Conservation (phyloP, 139 green algal species). For the Volvox reticuliferus region DNA sequence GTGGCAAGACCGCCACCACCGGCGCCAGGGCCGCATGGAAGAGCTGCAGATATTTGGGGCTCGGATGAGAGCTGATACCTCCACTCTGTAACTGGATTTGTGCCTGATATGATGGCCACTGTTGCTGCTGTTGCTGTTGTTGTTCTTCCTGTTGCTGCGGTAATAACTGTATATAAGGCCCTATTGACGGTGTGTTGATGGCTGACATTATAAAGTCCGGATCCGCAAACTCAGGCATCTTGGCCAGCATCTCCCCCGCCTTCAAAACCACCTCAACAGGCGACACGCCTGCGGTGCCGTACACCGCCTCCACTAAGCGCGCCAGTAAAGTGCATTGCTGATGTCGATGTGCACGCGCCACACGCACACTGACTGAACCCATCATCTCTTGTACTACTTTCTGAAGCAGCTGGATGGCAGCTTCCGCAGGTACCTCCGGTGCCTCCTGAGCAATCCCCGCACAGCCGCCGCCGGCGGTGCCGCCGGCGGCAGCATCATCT, state of each 20-base stretch:
- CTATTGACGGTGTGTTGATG: neutral
- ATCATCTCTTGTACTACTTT: neutral
- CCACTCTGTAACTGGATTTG: too few relatives aligned
- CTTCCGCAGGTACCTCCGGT: neutral
- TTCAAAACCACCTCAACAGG: neutral
- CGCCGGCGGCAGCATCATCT: too few relatives aligned
- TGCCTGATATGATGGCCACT: too few relatives aligned
- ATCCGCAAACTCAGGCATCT: neutral
- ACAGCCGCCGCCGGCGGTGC: neutral
- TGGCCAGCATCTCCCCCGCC: neutral
- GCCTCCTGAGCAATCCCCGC: neutral
- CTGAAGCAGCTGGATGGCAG: neutral
- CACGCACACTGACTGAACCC: neutral
- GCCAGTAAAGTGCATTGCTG: neutral
- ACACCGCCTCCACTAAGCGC: neutral
- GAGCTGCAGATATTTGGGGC: neutral
- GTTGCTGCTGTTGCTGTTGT: neutral
- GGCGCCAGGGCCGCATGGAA: conserved; percentile 9
- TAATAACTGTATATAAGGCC: neutral
- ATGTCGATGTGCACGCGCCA: neutral
- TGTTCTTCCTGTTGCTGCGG: neutral
- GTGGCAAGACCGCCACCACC: neutral
- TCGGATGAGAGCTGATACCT: too few relatives aligned
- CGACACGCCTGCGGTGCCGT: neutral
- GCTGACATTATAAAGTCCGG: neutral